These are phyloP conservation scores for Rhododendron simsii DNA, from an alignment of 148 eudicot species.

Conservation along the genomic window DNA sequence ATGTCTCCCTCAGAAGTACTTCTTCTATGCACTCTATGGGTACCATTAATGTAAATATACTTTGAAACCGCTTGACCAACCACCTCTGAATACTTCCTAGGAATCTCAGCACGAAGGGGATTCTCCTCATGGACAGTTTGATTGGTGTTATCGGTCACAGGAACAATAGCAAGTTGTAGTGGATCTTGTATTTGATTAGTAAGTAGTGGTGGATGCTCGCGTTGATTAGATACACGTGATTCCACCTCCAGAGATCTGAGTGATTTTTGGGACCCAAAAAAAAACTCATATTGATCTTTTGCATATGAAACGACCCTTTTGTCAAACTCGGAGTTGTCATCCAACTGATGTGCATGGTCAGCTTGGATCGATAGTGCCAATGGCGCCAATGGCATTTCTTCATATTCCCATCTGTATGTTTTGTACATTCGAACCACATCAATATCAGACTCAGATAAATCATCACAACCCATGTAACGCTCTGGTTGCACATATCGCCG, in stretches of 20 bases:
- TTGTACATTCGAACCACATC: conserved; percentile 52
- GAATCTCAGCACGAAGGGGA: conserved; percentile 43
- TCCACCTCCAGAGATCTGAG: conserved; percentile 19
- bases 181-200: conserved; percentile 17
- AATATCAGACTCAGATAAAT: conserved; percentile 43
- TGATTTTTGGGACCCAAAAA: conserved; percentile 12
- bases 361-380: conserved; percentile 10
- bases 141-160: conserved; percentile 25
- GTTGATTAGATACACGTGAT: conserved; percentile 11
- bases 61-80: conserved; percentile 24
- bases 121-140: conserved; percentile 27
- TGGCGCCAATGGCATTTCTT: conserved; percentile 30
- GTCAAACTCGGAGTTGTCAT: conserved; percentile 1
- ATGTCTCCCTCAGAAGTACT: conserved; percentile 32
- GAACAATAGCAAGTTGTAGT: conserved; percentile 45
- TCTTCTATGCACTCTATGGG: conserved; percentile 17
- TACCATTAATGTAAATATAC: conserved; percentile 20
- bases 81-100: conserved; percentile 32
- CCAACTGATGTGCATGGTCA: conserved; percentile 4
- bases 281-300: conserved; percentile 20
- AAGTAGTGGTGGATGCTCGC: conserved; percentile 13
- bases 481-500: conserved; percentile 74
- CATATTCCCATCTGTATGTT: conserved; percentile 40
- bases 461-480: conserved; percentile 69
- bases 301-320: conserved; percentile 21